Evolutionary conservation across 2,329 filamentous ascomycete species (phyloP).

Genomic region (Ophiosphaerella narmari): DNA sequence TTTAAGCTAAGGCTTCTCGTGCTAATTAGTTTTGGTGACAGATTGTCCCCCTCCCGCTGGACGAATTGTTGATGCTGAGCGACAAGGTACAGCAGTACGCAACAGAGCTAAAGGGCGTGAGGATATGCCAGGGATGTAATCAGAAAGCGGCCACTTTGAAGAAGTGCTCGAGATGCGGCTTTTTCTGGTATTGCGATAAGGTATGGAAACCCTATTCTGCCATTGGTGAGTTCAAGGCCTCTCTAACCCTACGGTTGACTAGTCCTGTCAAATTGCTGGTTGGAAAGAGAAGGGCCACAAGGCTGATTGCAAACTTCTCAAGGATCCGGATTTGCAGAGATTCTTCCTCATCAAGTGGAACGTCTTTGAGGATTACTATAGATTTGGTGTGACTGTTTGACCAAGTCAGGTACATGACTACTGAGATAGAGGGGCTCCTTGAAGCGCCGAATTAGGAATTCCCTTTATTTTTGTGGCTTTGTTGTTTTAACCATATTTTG

Average conservation of each 20-base stretch:
- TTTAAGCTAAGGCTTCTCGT: no score
- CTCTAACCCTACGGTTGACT: no score
- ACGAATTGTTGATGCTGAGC: not conserved
- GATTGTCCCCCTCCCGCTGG: not conserved
- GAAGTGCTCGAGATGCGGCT: not conserved
- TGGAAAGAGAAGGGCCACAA: not conserved
- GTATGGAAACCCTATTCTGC: no score
- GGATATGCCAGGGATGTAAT: not conserved
- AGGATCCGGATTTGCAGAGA: not conserved
- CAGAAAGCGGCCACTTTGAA: not conserved
- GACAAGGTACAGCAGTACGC: not conserved
- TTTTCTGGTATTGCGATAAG: not conserved
- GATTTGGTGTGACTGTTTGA: no score
- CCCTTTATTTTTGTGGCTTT: no score
- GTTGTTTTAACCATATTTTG: no score
- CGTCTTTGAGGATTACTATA: constrained; percentile 5
- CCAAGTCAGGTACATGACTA: no score
- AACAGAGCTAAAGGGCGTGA: not conserved
- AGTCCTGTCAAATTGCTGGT: not conserved
- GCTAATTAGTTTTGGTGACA: no score
- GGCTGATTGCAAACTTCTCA: not conserved
- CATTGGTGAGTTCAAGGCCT: no score
- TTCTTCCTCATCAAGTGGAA: not conserved
- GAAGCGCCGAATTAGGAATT: no score
- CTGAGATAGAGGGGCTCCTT: no score